Conservation (phyloP, 176 grass and related monocot genomes). For the Eragrostis nindensis region DNA sequence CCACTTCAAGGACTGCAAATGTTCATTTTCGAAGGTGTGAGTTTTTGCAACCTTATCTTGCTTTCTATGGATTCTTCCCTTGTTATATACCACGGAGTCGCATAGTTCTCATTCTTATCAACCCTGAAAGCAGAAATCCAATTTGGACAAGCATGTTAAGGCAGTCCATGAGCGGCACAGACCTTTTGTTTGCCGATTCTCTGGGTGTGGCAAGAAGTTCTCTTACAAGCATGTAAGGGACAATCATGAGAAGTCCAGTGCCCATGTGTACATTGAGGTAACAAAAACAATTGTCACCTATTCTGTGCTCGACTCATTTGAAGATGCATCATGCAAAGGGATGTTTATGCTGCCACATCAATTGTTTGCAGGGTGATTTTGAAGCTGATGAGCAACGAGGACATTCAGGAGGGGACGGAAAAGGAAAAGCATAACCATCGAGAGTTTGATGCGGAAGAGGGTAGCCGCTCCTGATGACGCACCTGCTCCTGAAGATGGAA, state of each 20-base stretch:
- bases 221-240: conserved; percentile 86
- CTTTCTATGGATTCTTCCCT: conserved; percentile 12
- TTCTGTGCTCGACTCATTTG: not conserved
- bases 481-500: conserved; percentile 45
- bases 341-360: conserved; percentile 25
- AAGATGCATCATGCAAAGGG: not conserved
- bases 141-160: conserved; percentile 66
- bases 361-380: conserved; percentile 53
- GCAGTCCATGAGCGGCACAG: conserved; percentile 56
- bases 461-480: conserved; percentile 45
- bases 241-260: conserved; percentile 72
- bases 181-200: conserved; percentile 54
- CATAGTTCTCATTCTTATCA: conserved; percentile 25
- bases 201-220: conserved; percentile 72
- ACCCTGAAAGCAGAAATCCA: conserved; percentile 67
- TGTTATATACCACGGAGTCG: not conserved
- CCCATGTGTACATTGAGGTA: conserved; percentile 57
- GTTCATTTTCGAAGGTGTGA: conserved; percentile 75
- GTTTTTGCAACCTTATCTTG: conserved; percentile 8
- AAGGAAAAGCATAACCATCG: conserved; percentile 40
- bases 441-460: conserved; percentile 50
- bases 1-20: conserved; percentile 59
- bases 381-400: conserved; percentile 37
- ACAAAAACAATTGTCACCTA: not conserved
- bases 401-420: conserved; percentile 50